These are phyloP conservation scores for Populus euphratica DNA, from an alignment of 345 rosid species.

Conservation along the genomic window DNA sequence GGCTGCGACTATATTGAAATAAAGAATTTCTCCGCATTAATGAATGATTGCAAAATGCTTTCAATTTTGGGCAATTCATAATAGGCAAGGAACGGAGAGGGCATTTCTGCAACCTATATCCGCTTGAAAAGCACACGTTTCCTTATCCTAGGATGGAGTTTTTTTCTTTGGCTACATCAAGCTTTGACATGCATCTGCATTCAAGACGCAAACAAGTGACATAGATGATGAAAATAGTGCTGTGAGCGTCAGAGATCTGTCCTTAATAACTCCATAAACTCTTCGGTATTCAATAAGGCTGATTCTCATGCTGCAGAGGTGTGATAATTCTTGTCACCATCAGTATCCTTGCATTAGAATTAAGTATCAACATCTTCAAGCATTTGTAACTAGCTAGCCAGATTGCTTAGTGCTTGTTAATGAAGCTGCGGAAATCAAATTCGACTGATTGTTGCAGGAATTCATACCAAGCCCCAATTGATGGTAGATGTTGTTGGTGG, in stretches of 20 bases:
- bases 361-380: neutral
- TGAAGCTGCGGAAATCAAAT: no score
- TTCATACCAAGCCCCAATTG: no score
- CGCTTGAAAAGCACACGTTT: no score
- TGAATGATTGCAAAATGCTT: neutral
- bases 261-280: neutral
- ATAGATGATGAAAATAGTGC: constrained; percentile 12
- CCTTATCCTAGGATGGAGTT: no score
- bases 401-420: no score
- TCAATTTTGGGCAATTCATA: no score
- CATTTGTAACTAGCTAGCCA: neutral
- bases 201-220: no score
- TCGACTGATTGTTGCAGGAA: no score
- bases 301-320: neutral
- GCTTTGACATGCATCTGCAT: no score
- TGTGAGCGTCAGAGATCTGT: constrained; percentile 54
- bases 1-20: constrained; percentile 95
- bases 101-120: constrained; percentile 21
- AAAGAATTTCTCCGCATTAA: neutral
- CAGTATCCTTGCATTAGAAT: neutral
- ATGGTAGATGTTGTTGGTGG: no score
- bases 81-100: no score
- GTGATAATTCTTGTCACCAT: neutral
- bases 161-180: no score
- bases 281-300: neutral